A percentile compares a stretch with the other conserved stretches of the same genome.
Evolutionary conservation across 306 rosid genomes (phyloP).

Genomic region (Inga laurina): DNA sequence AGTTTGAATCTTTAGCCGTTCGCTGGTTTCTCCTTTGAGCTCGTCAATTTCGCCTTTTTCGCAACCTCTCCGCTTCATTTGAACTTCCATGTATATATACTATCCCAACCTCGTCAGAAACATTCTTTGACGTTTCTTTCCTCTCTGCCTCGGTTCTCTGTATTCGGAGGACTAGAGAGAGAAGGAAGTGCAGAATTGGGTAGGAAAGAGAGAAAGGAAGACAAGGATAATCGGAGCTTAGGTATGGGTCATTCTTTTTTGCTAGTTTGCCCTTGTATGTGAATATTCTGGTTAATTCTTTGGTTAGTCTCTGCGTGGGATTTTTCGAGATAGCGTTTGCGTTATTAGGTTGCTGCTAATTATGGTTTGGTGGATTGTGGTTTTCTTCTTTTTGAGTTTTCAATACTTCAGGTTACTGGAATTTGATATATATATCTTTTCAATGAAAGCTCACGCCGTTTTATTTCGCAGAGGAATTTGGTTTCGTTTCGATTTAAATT

Average conservation of each 20-base stretch:
- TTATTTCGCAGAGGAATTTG: background rate
- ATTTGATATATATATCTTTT: background rate
- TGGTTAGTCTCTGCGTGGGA: background rate
- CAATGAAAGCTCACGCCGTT: background rate
- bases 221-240: background rate
- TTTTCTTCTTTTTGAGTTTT: background rate
- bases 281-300: background rate
- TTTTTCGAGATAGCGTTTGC: background rate
- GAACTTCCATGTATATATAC: background rate
- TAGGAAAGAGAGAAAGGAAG: background rate
- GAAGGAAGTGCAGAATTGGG: background rate
- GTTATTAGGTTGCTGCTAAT: background rate
- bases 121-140: background rate
- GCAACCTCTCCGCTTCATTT: background rate
- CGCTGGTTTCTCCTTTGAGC: background rate
- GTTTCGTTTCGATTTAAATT: background rate
- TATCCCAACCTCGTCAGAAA: background rate
- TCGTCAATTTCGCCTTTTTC: background rate
- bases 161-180: background rate
- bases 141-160: slow-evolving; percentile 8
- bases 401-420: background rate
- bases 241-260: background rate
- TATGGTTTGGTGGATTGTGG: background rate
- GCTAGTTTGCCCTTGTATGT: background rate
- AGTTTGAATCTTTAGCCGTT: background rate